Evolutionary conservation across 192 early-diverging fungal genomes (phyloP), one percentile per base, ranked within the genome.

Genomic region (Coemansia sp.): DNA sequence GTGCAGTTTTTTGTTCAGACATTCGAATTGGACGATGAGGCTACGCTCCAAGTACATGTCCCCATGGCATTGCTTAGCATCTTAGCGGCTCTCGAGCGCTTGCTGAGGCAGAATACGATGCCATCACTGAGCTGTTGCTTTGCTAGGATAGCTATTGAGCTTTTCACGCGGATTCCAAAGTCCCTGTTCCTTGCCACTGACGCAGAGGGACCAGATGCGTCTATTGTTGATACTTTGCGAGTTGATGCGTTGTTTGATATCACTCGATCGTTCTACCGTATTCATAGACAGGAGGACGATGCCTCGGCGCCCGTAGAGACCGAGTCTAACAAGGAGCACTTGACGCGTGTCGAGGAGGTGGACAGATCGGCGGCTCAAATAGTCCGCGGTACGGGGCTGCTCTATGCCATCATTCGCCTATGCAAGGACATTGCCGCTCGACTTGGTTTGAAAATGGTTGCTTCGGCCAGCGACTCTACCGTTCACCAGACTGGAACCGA

Each of bases 11-110:
- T 91, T n/a, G 64, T 95, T 4, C 79, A 87, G 46, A 85, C 86
- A 1, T 88, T 94, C 68, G 91, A 91, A 66, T 78, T 93, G 44
- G 87, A 86, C 44, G 94, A 95, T 38, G 94, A 95, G 14, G 94
- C 95, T 31, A 89, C 89, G 34, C 85, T 88, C 53, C 90, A 89
- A 29, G 85, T 95, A 44, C 95, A 97, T 70, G 63, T 95, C 2
- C 94, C 95, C 0, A 82, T 94, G 71, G 86, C 93, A 23, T 61
- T 94, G 58, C 82, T 88, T 31, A 80, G 84, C 6, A 61, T 91
- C 11, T 67, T 92, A 12, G 70, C 76, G 5, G 44, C 68, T 2
- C 67, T 76, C 4, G 73, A 84, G 14, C 59, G 66, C 8, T 15
- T 75, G 29, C 67, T 72, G 17, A 14, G 11, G 4, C n/a, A 29